Conservation (phyloP, 148 eudicot species). For the Vaccinium corymbosum region DNA sequence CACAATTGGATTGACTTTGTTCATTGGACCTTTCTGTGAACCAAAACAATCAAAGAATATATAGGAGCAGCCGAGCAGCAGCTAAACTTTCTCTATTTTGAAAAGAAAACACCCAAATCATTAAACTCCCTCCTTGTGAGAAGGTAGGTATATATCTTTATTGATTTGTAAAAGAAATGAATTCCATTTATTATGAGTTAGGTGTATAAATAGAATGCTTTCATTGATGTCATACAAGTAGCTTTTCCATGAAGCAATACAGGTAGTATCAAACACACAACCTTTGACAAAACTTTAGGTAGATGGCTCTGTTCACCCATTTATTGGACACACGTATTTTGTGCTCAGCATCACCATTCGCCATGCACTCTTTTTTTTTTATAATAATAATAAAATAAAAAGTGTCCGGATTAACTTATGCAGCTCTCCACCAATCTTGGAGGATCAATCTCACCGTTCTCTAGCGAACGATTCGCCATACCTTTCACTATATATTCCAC, state of each 20-base stretch:
- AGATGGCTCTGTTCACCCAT: background rate
- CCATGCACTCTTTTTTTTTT: background rate
- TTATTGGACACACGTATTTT: background rate
- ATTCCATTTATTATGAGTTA: conserved; percentile 21
- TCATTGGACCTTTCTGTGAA: background rate
- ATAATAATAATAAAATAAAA: no score
- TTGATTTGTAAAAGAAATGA: background rate
- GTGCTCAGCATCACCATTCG: background rate
- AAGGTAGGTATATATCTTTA: conserved; percentile 8
- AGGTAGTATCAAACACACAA: background rate
- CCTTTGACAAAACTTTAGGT: background rate
- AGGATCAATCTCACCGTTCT: no score
- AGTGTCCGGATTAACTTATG: no score
- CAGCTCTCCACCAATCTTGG: no score
- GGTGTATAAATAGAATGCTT: conserved; percentile 18
- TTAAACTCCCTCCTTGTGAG: conserved; percentile 5
- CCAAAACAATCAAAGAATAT: background rate
- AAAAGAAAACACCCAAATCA: background rate
- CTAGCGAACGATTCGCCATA: no score
- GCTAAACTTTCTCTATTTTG: background rate
- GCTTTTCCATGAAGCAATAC: background rate
- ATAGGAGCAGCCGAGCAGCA: background rate
- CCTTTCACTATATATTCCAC: background rate
- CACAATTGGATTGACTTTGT: background rate
- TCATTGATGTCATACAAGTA: conserved; percentile 2